These are phyloP conservation scores for Enteropsectra breve DNA, from an alignment of 371 early-diverging fungal species.

Conservation along the genomic window DNA sequence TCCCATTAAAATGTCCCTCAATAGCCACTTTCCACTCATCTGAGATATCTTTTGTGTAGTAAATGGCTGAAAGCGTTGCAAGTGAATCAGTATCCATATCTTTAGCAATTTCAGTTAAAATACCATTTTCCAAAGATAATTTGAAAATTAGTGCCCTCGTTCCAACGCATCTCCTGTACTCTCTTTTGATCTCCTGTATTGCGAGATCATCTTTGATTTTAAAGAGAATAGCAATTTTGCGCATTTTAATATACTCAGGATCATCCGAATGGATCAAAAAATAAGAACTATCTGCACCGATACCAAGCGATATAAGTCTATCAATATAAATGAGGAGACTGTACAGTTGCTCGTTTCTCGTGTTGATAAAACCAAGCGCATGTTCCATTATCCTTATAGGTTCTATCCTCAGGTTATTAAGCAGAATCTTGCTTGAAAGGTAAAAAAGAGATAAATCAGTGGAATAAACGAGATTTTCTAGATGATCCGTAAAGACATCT, in stretches of 20 bases:
- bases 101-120: no score
- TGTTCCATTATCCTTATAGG: slow-evolving; percentile 21
- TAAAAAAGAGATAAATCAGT: slow-evolving; percentile 28
- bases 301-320: slow-evolving; percentile 12
- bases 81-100: no score
- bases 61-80: no score
- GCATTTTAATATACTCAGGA: no score
- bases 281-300: slow-evolving; percentile 14
- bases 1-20: no score
- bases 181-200: background rate
- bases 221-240: no score
- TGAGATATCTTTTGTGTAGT: no score
- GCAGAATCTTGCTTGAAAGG: background rate
- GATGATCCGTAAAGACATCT: no score
- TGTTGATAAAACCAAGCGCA: slow-evolving; percentile 21
- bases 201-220: background rate
- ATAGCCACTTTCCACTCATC: no score
- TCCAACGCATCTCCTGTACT: background rate
- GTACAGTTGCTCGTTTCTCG: slow-evolving; percentile 30
- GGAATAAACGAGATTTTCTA: no score
- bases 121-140: no score
- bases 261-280: background rate
- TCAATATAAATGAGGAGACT: slow-evolving; percentile 35
- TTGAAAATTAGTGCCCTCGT: background rate
- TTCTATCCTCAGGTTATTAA: background rate